Percentiles rank a stretch among this genome's conserved stretches.
These are phyloP conservation scores for Allantophomopsis cytisporea DNA, from an alignment of 2,329 filamentous ascomycete species.

Conservation along the genomic window DNA sequence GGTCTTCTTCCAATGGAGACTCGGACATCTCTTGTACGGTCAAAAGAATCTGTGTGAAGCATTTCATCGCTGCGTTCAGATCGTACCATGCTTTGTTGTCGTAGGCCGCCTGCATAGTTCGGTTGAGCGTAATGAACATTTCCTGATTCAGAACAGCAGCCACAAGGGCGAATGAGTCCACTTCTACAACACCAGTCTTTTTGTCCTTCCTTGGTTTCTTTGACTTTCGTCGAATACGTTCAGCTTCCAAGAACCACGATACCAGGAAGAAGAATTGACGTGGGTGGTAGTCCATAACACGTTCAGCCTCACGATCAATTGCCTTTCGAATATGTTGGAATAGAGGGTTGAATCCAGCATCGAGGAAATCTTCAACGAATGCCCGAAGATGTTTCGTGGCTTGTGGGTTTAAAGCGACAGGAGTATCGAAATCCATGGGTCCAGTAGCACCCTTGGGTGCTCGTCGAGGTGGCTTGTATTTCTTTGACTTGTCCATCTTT, in stretches of 20 bases:
- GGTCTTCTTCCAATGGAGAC: conserved; percentile 77
- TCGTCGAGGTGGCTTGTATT: conserved; percentile 69
- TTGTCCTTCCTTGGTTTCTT: conserved; percentile 39
- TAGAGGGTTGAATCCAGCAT: conserved; percentile 87
- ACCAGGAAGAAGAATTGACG: conserved; percentile 87
- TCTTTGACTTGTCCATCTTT: conserved; percentile 86
- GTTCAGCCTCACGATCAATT: conserved; percentile 77
- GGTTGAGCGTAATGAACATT: conserved; percentile 80
- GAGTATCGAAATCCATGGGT: conserved; percentile 63
- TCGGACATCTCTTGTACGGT: conserved; percentile 88
- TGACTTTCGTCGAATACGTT: conserved; percentile 54
- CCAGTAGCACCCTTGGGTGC: conserved; percentile 46
- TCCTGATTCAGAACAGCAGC: conserved; percentile 88
- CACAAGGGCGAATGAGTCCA: conserved; percentile 73
- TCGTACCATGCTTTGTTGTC: conserved; percentile 83
- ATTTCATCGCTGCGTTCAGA: conserved; percentile 77
- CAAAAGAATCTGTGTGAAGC: conserved; percentile 86
- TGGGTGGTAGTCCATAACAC: conserved; percentile 63
- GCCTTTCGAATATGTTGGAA: conserved; percentile 79
- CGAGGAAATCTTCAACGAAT: conserved; percentile 88
- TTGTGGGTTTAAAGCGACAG: conserved; percentile 52
- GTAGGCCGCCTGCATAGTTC: conserved; percentile 63
- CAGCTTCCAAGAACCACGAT: conserved; percentile 84
- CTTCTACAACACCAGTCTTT: conserved; percentile 32
- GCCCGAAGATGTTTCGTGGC: conserved; percentile 65